Evolutionary conservation across 2,329 filamentous ascomycete species (phyloP).

Genomic region (Davidsoniella virescens): DNA sequence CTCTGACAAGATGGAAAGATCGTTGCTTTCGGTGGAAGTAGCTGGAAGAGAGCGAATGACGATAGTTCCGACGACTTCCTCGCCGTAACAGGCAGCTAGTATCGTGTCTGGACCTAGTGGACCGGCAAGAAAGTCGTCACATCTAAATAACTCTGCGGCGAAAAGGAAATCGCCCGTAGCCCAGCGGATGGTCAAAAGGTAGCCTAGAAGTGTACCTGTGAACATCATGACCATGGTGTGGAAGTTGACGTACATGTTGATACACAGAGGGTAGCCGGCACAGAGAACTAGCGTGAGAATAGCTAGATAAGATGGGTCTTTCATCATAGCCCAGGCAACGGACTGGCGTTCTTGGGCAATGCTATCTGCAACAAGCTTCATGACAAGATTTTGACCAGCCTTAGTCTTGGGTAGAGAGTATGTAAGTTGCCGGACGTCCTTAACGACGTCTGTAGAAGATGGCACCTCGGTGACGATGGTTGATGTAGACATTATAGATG

Average conservation of each 20-base stretch:
- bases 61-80: background rate
- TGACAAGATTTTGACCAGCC: constrained; percentile 45
- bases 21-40: too few relatives aligned
- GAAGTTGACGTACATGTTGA: background rate
- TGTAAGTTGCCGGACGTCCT: constrained; percentile 14
- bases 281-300: constrained; percentile 26
- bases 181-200: constrained; percentile 3
- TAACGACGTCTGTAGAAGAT: background rate
- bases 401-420: constrained; percentile 36
- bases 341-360: constrained; percentile 67
- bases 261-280: constrained; percentile 12
- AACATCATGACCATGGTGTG: constrained; percentile 20
- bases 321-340: constrained; percentile 47
- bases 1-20: background rate
- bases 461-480: background rate
- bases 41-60: background rate
- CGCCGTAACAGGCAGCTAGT: background rate
- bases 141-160: background rate
- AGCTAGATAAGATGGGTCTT: constrained; percentile 39
- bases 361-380: constrained; percentile 64
- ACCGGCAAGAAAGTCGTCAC: background rate
- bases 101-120: background rate
- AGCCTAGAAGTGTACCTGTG: constrained; percentile 15
- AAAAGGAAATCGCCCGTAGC: background rate
- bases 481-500: background rate